Base-by-base conservation (phyloP, 148 eudicot species). In the Linanthus parryae region DNA sequence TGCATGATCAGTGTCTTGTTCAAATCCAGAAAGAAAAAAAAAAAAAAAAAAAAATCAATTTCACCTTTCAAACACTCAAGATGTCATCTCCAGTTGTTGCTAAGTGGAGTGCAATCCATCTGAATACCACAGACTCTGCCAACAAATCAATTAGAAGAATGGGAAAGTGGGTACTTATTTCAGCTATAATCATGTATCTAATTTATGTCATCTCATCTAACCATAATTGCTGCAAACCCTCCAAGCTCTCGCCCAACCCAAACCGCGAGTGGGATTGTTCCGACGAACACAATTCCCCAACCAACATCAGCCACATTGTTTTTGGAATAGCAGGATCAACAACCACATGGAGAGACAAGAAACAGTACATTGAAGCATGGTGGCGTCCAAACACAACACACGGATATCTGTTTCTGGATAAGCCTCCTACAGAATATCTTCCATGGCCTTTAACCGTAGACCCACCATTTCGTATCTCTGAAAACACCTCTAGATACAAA, bases 281-380 rank as follows among this genome's bases (percentile, higher is more conserved):
- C 8, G 35, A 28, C 5, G 19, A n/a, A n/a, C n/a, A n/a, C n/a
- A n/a, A n/a, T n/a, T n/a, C 61, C 21, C 60, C 71, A 7, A 81
- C 85, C 1, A 66, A 81, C 22, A 58, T 70, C 10, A 66, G 50
- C 55, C 84, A 81, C 69, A 35, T 85, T 17, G 74, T 72, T 21
- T 73, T 85, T 31, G 85, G 78, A 10, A 73, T 78, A 19, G 69
- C 80, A 35, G 65, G 83, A 18, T 57, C 79, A 8, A 24, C 74
- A 14, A 62, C 56, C 8, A 28, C 57, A 60, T 81, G 80, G 82
- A 48, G 21, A 25, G 34, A 8, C 21, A 66, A 63, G 40, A 75
- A 47, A 54, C 17, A 61, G 1, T 78, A 73, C 58, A 44, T 76
- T 1, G 77, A 85, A 49, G 61, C 85, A 23, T 85, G 95, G 95